These are phyloP conservation scores for Meyerozyma athensensis DNA, from an alignment of 1,139 yeast species.

Conservation along the genomic window DNA sequence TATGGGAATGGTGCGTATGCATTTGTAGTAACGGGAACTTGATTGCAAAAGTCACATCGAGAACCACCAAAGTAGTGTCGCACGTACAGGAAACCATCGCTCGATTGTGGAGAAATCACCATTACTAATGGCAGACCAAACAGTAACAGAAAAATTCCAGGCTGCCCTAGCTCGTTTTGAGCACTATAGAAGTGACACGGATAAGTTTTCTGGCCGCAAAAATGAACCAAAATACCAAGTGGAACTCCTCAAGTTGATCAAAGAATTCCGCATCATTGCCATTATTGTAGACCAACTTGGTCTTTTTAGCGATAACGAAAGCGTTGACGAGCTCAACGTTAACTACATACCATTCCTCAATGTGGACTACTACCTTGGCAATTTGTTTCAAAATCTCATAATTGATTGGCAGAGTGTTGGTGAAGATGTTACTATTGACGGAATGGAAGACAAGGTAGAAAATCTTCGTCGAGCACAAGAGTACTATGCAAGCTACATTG, in stretches of 20 bases:
- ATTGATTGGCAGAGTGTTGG: background rate
- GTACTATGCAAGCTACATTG: conserved; percentile 41
- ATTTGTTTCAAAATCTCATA: conserved; percentile 12
- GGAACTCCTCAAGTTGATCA: conserved; percentile 17
- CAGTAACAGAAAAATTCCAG: conserved; percentile 16
- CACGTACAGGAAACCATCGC: background rate
- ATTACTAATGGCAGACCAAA: conserved; percentile 5
- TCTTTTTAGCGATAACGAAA: conserved; percentile 61
- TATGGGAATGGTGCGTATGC: conserved; percentile 95
- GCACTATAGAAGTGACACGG: conserved; percentile 7
- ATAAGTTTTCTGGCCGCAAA: conserved; percentile 15
- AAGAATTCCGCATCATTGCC: conserved; percentile 25
- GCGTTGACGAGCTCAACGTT: conserved; percentile 52
- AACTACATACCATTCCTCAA: conserved; percentile 51
- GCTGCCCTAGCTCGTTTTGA: conserved; percentile 9
- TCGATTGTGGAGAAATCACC: no score
- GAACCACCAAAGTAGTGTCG: background rate
- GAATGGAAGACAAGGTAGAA: conserved; percentile 22
- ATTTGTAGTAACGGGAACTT: no score
- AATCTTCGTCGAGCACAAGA: conserved; percentile 40
- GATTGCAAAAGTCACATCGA: background rate
- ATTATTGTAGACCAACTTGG: conserved; percentile 19
- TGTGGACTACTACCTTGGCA: conserved; percentile 49
- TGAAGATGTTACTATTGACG: conserved; percentile 8
- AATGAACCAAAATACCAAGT: conserved; percentile 27